Evolutionary conservation across 352 stramenopile genomes (phyloP).

Genomic region (Pythium periplocum): DNA sequence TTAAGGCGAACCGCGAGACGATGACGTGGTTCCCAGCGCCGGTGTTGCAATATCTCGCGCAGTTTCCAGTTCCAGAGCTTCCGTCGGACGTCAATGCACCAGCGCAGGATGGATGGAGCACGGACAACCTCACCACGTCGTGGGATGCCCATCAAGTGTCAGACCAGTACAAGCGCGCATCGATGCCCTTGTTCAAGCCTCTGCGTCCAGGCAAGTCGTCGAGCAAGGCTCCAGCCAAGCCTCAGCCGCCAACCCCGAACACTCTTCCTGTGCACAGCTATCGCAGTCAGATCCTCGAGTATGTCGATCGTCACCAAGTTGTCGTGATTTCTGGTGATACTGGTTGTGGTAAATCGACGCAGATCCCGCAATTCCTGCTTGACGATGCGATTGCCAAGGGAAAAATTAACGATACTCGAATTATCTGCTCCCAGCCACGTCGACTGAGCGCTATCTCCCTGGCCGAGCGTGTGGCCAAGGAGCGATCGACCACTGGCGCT

Average conservation of each 20-base stretch:
- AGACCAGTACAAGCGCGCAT: constrained; percentile 5
- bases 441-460: constrained; percentile 90
- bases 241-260: constrained; percentile 8
- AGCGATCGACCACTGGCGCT: constrained; percentile 50
- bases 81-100: background rate
- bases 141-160: constrained; percentile 23
- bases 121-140: constrained; percentile 12
- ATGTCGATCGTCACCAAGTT: constrained; percentile 75
- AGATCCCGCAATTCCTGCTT: constrained; percentile 92
- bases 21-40: constrained; percentile 37
- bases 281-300: constrained; percentile 55
- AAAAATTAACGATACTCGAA: constrained; percentile 50
- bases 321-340: constrained; percentile 93
- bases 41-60: constrained; percentile 37
- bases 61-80: constrained; percentile 21
- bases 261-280: constrained; percentile 61
- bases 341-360: constrained; percentile 92
- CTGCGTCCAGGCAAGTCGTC: constrained; percentile 14
- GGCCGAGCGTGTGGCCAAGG: constrained; percentile 78
- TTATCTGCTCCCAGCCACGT: constrained; percentile 93
- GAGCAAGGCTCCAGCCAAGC: background rate
- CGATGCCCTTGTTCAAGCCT: constrained; percentile 33
- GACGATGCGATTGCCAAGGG: constrained; percentile 72
- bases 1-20: constrained; percentile 24
- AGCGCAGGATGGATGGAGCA: constrained; percentile 8